These are phyloP conservation scores for Lipomyces orientalis DNA, from an alignment of 805 yeast genomes.

Conservation along the genomic window DNA sequence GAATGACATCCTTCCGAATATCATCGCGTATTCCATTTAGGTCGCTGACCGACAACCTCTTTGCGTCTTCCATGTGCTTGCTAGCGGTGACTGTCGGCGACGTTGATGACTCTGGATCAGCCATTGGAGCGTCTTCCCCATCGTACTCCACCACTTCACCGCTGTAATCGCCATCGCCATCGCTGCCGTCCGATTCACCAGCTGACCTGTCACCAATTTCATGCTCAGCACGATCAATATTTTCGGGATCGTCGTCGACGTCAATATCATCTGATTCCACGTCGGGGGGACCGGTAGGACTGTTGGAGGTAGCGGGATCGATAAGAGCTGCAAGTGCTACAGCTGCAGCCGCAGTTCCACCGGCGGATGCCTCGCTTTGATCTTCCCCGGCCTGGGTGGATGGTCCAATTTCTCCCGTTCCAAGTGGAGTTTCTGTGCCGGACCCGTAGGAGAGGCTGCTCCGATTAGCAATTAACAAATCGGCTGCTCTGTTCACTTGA, in stretches of 20 bases:
- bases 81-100: constrained; percentile 1
- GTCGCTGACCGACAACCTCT: constrained; percentile 24
- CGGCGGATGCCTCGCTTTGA: background rate
- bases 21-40: constrained; percentile 39
- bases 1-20: constrained; percentile 33
- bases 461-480: constrained; percentile 3
- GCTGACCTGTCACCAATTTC: background rate
- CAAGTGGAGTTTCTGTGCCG: background rate
- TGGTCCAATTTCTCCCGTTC: background rate
- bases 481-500: constrained; percentile 9
- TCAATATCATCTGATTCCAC: constrained; percentile 1
- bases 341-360: constrained; percentile 1
- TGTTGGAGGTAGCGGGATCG: background rate
- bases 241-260: background rate
- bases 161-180: background rate
- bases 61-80: background rate
- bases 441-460: background rate
- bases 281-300: background rate
- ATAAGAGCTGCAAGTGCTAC: background rate
- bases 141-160: background rate
- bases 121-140: constrained; percentile 8
- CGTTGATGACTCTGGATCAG: background rate
- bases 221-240: constrained; percentile 5
- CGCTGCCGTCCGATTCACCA: background rate
- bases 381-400: background rate